Base-by-base conservation (phyloP, 345 rosid species). In the Bretschneidera sinensis region DNA sequence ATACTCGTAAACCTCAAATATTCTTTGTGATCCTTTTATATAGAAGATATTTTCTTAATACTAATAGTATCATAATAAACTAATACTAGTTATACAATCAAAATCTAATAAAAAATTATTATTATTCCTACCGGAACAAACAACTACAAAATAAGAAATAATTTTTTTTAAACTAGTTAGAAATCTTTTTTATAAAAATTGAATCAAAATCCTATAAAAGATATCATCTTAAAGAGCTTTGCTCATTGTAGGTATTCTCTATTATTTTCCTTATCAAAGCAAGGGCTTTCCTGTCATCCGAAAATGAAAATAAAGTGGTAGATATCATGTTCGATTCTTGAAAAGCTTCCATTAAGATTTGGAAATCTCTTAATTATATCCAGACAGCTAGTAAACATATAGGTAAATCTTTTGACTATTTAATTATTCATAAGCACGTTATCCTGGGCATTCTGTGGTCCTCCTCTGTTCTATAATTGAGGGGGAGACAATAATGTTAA, bases 371-470 rank as follows among this genome's bases (percentile, higher is more conserved):
- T 70, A 69, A 63, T 66, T 67, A 53, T 75, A 33, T 68, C 59
- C 76, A 51, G 75, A 79, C 80, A 71, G 76, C 81, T 77, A 66
- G 71, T 73, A 24, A 64, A 59, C 53, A 66, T 55, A 35, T 54
- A 47, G 51, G 55, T 54, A 57, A 71, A 59, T 57, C 24, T 24
- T 39, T 39, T 7, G 45, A 14, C 9, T 11, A 39, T 39, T 39
- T 7, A 4, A 39, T 39, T n/a, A n/a, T n/a, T n/a, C 53, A 51
- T 55, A 14, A 8, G 66, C 48, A 62, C 61, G 54, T 60, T 43
- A 55, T 61, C 55, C 57, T 14, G 54, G 59, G 60, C 70, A n/a
- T n/a, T n/a, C n/a, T 17, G 20, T 57, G 58, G 73, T 51, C 57
- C 59, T 39, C 10, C 6, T 31, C 6, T 67, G 64, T 54, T 67